Evolutionary conservation across 106 monocot genomes (phyloP).

Genomic region (Gastrodia elata): DNA sequence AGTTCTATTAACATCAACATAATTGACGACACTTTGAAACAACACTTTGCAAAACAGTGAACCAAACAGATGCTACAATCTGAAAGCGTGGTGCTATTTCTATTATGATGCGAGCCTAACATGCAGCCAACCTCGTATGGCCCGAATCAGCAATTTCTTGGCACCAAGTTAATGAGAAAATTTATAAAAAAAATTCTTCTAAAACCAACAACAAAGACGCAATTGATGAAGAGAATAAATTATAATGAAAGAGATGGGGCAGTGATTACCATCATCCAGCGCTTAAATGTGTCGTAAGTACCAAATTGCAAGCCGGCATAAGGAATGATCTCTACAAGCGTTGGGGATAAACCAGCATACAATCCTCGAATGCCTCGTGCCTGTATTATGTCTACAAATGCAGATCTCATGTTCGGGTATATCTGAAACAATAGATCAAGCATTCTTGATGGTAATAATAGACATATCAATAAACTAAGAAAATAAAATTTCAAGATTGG

Average conservation of each 20-base stretch:
- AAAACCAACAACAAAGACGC: neutral
- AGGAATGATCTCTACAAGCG: conserved; percentile 90
- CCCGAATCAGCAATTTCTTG: no score
- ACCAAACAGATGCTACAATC: no score
- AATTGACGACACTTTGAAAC: no score
- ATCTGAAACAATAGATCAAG: conserved; percentile 48
- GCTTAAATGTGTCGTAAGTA: conserved; percentile 88
- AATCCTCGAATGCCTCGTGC: conserved; percentile 70
- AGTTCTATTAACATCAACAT: no score
- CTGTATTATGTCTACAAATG: conserved; percentile 64
- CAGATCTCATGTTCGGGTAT: conserved; percentile 81
- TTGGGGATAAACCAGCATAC: conserved; percentile 84
- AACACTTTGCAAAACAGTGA: no score
- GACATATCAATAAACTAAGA: neutral
- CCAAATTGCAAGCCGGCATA: conserved; percentile 99
- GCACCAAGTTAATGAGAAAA: neutral
- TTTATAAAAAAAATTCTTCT: neutral
- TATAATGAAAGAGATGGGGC: neutral
- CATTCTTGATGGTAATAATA: neutral
- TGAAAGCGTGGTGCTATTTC: no score
- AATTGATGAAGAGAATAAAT: neutral
- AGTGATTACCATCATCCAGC: conserved; percentile 80
- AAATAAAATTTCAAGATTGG: neutral
- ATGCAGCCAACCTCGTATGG: no score
- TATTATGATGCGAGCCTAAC: no score